phyloP scores from a whole-genome alignment of 1,284 basidiomycete species.

The Rhodofomes roseus region DNA sequence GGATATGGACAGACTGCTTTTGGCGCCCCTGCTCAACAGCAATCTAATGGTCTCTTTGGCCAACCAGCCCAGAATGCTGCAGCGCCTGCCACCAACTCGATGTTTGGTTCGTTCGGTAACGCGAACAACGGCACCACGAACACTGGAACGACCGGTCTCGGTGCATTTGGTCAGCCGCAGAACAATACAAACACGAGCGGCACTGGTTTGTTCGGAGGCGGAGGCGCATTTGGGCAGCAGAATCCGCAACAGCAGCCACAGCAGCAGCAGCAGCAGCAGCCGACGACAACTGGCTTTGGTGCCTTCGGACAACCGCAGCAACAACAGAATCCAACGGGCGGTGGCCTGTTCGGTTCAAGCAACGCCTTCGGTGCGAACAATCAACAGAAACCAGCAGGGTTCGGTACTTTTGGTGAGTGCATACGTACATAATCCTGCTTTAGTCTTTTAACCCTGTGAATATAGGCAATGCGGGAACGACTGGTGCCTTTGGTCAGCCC shows the following conservation, averaged over 20 bases:
- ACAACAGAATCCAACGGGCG: constrained; percentile 21
- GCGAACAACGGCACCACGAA: constrained; percentile 11
- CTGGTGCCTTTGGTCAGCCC: constrained; percentile 41
- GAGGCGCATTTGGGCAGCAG: constrained; percentile 29
- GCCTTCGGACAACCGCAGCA: constrained; percentile 27
- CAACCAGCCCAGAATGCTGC: constrained; percentile 23
- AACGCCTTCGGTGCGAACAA: constrained; percentile 29
- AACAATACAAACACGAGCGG: constrained; percentile 25
- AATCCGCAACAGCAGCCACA: constrained; percentile 16
- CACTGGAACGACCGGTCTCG: constrained; percentile 34
- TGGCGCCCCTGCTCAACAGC: constrained; percentile 30
- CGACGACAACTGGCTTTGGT: constrained; percentile 13
- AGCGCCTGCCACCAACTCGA: constrained; percentile 26
- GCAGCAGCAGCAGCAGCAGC: constrained; percentile 15
- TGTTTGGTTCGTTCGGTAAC: constrained; percentile 28
- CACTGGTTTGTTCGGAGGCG: constrained; percentile 37
- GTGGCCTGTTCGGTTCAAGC: constrained; percentile 36
- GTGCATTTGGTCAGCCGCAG: constrained; percentile 31
- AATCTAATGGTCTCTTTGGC: constrained; percentile 27
- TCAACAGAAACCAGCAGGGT: constrained; percentile 24
- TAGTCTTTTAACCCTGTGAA: not conserved
- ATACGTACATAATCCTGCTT: constrained; percentile 9
- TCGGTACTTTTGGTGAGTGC: constrained; percentile 31
- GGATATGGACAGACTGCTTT: constrained; percentile 46
- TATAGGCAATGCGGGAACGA: constrained; percentile 23